Evolutionary conservation across 768 basidiomycete genomes (phyloP).

Genomic region (Trichaptum fuscoviolaceum): DNA sequence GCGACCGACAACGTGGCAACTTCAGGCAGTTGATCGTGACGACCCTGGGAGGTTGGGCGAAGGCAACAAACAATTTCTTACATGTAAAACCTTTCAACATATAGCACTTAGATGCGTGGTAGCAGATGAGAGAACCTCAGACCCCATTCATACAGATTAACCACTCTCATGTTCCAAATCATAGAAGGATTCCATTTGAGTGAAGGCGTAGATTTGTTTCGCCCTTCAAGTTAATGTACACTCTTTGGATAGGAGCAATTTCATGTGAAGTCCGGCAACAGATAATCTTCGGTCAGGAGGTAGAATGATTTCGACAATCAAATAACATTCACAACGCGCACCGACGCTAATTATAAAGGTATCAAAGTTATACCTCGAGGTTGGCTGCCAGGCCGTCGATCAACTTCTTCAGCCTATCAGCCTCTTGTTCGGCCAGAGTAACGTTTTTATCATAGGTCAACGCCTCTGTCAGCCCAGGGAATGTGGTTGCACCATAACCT

Average conservation of each 20-base stretch:
- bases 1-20: not conserved
- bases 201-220: not conserved
- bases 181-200: too few relatives aligned
- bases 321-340: not conserved
- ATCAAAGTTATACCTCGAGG: constrained; percentile 18
- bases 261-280: not conserved
- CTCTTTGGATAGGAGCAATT: too few relatives aligned
- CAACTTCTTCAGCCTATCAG: constrained; percentile 45
- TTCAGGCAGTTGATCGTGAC: too few relatives aligned
- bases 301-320: not conserved
- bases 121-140: too few relatives aligned
- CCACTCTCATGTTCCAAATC: not conserved
- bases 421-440: constrained; percentile 57
- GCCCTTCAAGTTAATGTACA: too few relatives aligned
- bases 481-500: constrained; percentile 83
- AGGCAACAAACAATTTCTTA: too few relatives aligned
- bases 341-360: not conserved
- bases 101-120: too few relatives aligned
- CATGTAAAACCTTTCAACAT: too few relatives aligned
- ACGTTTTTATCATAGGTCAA: constrained; percentile 63
- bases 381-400: constrained; percentile 47
- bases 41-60: too few relatives aligned
- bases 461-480: constrained; percentile 77
- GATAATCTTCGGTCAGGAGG: not conserved
- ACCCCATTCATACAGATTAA: too few relatives aligned